phyloP scores from a whole-genome alignment of 2,329 filamentous ascomycete genomes.

The Trichoderma koningiopsis region DNA sequence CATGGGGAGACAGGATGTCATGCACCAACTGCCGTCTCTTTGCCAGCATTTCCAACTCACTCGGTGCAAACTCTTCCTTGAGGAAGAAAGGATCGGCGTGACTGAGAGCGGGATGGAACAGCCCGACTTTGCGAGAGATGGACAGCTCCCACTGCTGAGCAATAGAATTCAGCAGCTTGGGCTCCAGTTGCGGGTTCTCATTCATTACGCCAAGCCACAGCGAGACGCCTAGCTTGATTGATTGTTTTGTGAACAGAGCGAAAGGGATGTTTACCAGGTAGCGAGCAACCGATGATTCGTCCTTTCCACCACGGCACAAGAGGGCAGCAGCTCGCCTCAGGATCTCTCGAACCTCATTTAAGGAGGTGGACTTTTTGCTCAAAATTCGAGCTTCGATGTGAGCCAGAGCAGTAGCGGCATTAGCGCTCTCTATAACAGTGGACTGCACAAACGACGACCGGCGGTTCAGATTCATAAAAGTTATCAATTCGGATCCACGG shows the following conservation, averaged over 20 bases:
- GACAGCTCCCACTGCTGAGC: constrained; percentile 89
- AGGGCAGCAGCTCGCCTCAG: constrained; percentile 83
- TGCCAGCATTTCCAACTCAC: constrained; percentile 72
- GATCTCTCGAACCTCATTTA: constrained; percentile 76
- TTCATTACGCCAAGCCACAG: constrained; percentile 97
- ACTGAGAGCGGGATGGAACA: constrained; percentile 75
- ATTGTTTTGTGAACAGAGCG: constrained; percentile 87
- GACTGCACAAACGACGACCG: constrained; percentile 55
- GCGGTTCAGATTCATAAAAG: constrained; percentile 58
- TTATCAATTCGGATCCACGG: constrained; percentile 66
- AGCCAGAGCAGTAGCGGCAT: constrained; percentile 66
- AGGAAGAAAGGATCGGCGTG: constrained; percentile 87
- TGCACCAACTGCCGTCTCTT: constrained; percentile 79
- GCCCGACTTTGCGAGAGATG: constrained; percentile 72
- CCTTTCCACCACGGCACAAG: constrained; percentile 74
- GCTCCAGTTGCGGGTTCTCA: constrained; percentile 86
- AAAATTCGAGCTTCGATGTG: constrained; percentile 72
- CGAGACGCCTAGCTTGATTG: constrained; percentile 92
- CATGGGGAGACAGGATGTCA: constrained; percentile 83
- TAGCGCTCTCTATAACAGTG: constrained; percentile 57
- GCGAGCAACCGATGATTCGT: constrained; percentile 78
- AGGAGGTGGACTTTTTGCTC: constrained; percentile 68
- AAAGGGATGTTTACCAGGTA: constrained; percentile 93
- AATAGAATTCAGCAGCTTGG: constrained; percentile 82
- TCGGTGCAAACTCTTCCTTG: constrained; percentile 90